These are phyloP conservation scores for Coemansia sp. DNA, from an alignment of 192 early-diverging fungal genomes.

Conservation along the genomic window DNA sequence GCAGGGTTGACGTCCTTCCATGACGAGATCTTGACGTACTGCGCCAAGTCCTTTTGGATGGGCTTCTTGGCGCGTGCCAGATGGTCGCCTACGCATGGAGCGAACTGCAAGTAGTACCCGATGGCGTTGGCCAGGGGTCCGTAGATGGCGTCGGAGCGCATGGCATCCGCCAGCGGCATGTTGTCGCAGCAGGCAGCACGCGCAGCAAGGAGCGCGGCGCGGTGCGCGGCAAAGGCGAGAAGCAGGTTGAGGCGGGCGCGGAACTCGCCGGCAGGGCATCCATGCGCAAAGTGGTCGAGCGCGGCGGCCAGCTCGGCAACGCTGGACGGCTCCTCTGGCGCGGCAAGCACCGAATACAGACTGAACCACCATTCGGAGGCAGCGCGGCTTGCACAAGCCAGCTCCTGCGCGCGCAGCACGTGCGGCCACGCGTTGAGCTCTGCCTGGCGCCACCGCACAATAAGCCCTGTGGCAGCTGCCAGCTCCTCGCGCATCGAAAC, in stretches of 20 bases:
- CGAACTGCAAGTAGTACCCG: constrained; percentile 83
- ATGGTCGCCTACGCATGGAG: constrained; percentile 57
- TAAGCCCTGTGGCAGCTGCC: constrained; percentile 68
- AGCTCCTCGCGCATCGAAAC: constrained; percentile 69
- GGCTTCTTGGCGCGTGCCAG: constrained; percentile 67
- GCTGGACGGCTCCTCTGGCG: not conserved
- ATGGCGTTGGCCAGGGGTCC: constrained; percentile 65
- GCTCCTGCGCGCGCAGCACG: constrained; percentile 81
- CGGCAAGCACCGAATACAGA: constrained; percentile 55
- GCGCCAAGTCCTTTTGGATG: constrained; percentile 85
- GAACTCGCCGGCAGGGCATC: constrained; percentile 80
- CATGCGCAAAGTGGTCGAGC: constrained; percentile 81
- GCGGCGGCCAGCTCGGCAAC: constrained; percentile 58
- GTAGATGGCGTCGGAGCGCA: constrained; percentile 27
- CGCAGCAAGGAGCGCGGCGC: constrained; percentile 13
- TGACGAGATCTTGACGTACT: constrained; percentile 92
- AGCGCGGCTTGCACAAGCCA: constrained; percentile 63
- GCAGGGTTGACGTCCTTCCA: constrained; percentile 98
- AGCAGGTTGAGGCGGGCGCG: constrained; percentile 73
- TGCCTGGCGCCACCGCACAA: constrained; percentile 89
- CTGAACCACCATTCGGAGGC: constrained; percentile 86
- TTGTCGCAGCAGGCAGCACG: not conserved
- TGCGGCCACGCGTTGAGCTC: constrained; percentile 92
- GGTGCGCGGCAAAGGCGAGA: constrained; percentile 57
- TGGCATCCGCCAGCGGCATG: not conserved